phyloP scores from a whole-genome alignment of 23 red algal species.

The Gracilaria domingensis region DNA sequence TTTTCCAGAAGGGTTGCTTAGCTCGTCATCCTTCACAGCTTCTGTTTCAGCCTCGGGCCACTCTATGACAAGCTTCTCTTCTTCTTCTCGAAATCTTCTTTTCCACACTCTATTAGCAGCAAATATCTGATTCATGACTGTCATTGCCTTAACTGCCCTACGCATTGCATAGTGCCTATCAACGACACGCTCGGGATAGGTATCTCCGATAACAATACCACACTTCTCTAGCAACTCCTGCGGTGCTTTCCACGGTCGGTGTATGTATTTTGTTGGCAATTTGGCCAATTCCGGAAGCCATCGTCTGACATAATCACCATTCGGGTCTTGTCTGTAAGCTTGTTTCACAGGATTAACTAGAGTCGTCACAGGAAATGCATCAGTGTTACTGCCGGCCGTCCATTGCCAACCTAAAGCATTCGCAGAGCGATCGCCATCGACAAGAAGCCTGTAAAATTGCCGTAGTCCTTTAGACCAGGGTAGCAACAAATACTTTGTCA shows the following conservation, averaged over 20 bases:
- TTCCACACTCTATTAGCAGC: constrained; percentile 8
- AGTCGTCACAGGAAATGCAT: constrained; percentile 84
- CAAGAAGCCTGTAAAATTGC: constrained; percentile 71
- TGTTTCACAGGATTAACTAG: constrained; percentile 84
- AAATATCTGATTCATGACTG: constrained; percentile 80
- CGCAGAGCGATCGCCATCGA: constrained; percentile 91
- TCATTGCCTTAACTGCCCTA: constrained; percentile 77
- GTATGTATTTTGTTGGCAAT: constrained; percentile 79
- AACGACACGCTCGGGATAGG: constrained; percentile 88
- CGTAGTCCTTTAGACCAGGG: constrained; percentile 84
- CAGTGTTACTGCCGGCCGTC: constrained; percentile 93
- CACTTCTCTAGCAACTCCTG: constrained; percentile 64
- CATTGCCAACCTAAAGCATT: constrained; percentile 98
- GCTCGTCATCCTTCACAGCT: constrained; percentile 1
- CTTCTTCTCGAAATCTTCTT: neutral
- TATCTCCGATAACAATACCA: constrained; percentile 73
- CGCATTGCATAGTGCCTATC: constrained; percentile 51
- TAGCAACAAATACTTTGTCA: constrained; percentile 91
- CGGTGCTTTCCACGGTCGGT: constrained; percentile 88
- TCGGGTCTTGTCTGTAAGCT: constrained; percentile 64
- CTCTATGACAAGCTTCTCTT: constrained; percentile 60
- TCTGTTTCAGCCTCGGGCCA: constrained; percentile 62
- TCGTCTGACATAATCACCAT: constrained; percentile 78
- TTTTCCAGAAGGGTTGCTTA: constrained; percentile 32
- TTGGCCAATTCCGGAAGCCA: constrained; percentile 91